Evolutionary conservation across 1,284 basidiomycete genomes (phyloP), one percentile per base, ranked within the genome.

Genomic region (Fistulinella cinereoalba): DNA sequence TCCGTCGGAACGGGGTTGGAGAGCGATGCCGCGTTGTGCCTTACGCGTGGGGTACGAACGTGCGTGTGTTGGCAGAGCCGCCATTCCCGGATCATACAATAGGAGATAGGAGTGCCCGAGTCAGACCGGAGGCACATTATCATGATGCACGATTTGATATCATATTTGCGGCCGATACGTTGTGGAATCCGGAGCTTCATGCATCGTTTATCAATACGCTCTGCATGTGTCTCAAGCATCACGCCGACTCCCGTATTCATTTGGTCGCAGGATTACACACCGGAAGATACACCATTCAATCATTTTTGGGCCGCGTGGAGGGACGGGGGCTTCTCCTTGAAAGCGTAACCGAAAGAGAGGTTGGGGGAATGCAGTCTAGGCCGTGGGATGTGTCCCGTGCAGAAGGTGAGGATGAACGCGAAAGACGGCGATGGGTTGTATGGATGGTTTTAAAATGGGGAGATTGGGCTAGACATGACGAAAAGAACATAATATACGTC

Each of bases 201-300:
- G 49, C 41, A 0, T 52, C 71, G 9, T 80, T 88, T 44, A 64
- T 85, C 25, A 57, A 73, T 6, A 76, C 81, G 3, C 66, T 88
- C 7, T 62, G 64, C 34, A 46, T 55, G 50, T 75, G 76, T 15
- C 69, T 88, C 28, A 69, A 66, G 41, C 73, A 62, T 41, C 60
- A 67, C 9, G 37, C 63, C 0, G 51, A 66, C 23, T 69, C 85
- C 23, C 75, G 82, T 5, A 58, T 79, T 41, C 74, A 85, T 55
- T 62, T 88, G 16, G 73, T 88, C 11, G 83, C 82, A 1, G 86
- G 86, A 1, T 56, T 88, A 33, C 86, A 89, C 55, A 88, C 86
- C 0, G 87, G 85, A 3, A 67, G 83, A 44, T 87, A 83, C 55
- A 80, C 83, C 3, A 71, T 89, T 19, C 73, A 80, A 45, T 68